A percentile compares a stretch with the other conserved stretches of the same genome.
Conservation (phyloP, 768 basidiomycete species). For the Amanita thiersii region DNA sequence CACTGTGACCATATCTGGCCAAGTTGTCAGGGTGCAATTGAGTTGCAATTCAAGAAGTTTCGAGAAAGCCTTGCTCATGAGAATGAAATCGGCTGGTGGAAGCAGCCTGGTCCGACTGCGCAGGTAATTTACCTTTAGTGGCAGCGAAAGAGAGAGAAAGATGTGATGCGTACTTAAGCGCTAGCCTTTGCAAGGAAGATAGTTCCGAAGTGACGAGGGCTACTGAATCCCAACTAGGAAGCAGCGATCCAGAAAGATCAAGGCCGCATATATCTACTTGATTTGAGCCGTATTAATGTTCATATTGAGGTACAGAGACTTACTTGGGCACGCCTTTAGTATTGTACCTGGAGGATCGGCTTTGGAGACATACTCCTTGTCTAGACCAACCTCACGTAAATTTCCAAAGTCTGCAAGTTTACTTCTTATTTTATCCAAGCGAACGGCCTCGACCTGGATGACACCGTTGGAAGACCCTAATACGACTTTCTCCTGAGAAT, state of each 20-base stretch:
- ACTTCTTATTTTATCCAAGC: constrained; percentile 67
- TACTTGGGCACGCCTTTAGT: constrained; percentile 57
- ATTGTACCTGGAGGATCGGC: constrained; percentile 45
- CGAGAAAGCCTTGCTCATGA: constrained; percentile 35
- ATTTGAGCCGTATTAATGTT: constrained; percentile 8
- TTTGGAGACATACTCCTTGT: constrained; percentile 52
- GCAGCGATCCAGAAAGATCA: constrained; percentile 71
- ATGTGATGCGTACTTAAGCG: constrained; percentile 65
- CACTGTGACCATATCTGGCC: constrained; percentile 55
- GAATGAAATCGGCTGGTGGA: constrained; percentile 22
- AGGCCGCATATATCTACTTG: constrained; percentile 63
- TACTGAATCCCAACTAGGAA: constrained; percentile 65
- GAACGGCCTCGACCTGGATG: constrained; percentile 83
- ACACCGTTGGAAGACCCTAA: constrained; percentile 78
- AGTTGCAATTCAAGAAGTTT: constrained; percentile 60
- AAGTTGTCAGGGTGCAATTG: constrained; percentile 64
- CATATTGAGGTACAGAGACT: constrained; percentile 20
- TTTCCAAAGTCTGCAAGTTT: constrained; percentile 59
- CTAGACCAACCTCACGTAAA: constrained; percentile 75
- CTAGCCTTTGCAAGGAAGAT: constrained; percentile 51
- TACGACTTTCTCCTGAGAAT: constrained; percentile 50
- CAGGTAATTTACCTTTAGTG: constrained; percentile 12
- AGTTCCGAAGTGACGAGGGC: constrained; percentile 57
- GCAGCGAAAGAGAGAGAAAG: constrained; percentile 8
- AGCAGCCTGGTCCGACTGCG: constrained; percentile 62